A percentile compares a stretch with the other conserved stretches of the same genome.
Conservation (phyloP, 2,329 filamentous ascomycete species). For the Ophiostoma piceae region DNA sequence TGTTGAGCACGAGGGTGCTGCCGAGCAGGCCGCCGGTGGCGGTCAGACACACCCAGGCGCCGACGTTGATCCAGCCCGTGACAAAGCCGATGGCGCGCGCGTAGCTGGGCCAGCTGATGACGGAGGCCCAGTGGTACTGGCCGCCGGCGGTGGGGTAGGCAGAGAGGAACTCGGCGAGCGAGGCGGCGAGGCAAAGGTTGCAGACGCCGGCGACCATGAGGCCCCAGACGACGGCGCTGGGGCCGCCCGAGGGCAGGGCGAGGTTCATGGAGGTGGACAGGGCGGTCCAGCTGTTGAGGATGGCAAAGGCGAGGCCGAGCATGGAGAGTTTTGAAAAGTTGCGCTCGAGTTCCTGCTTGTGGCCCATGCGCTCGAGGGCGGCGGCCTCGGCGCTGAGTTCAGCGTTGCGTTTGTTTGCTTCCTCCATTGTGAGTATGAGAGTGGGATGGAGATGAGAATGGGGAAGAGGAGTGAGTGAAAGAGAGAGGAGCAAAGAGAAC, state of each 20-base stretch:
- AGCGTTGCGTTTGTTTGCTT: background rate
- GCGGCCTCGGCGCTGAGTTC: constrained; percentile 33
- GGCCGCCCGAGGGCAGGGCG: constrained; percentile 63
- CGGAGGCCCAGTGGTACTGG: constrained; percentile 68
- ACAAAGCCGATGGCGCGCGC: constrained; percentile 61
- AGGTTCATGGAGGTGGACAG: constrained; percentile 44
- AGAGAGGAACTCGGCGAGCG: constrained; percentile 65
- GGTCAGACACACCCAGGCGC: constrained; percentile 65
- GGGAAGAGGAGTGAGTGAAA: background rate
- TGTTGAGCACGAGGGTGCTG: constrained; percentile 60
- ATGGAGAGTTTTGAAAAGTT: constrained; percentile 48
- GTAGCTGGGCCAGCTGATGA: constrained; percentile 56
- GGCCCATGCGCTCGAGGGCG: constrained; percentile 42
- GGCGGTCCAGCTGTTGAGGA: constrained; percentile 48
- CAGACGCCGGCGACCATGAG: constrained; percentile 58
- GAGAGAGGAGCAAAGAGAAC: background rate
- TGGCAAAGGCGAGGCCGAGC: constrained; percentile 46
- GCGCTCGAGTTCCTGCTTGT: constrained; percentile 46
- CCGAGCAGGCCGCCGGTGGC: constrained; percentile 64
- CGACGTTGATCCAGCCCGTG: constrained; percentile 68
- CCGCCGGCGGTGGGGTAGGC: constrained; percentile 57
- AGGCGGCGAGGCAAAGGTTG: constrained; percentile 64
- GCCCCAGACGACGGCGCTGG: constrained; percentile 67
- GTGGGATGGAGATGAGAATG: background rate
- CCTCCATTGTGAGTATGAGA: constrained; percentile 16